Base-by-base conservation (phyloP, 1,284 basidiomycete genomes). In the Moniliella sp. region DNA sequence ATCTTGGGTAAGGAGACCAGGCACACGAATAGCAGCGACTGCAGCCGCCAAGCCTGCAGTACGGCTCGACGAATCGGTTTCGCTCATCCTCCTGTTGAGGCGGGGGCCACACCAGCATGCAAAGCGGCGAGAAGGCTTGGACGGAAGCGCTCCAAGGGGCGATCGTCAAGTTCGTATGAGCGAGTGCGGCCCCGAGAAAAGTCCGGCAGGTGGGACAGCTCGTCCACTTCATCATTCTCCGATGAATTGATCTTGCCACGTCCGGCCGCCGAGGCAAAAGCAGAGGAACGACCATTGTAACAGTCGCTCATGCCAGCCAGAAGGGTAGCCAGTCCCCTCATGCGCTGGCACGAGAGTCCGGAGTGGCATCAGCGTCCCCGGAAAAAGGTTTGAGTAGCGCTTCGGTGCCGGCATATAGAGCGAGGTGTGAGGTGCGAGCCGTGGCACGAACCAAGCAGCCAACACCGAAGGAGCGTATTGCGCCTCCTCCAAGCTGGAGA, bases 261-360 rank as follows among this genome's bases (percentile, higher is more conserved):
- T n/a, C 21, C 21, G 7, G 21, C 21, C 7, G 7, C 7, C 8
- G 8, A 7, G 21, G n/a, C 21, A n/a, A 7, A n/a, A 7, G n/a
- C 21, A n/a, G 21, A 23, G n/a, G n/a, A n/a, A n/a, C n/a, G n/a
- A n/a, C n/a, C n/a, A n/a, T n/a, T n/a, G n/a, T n/a, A n/a, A n/a
- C n/a, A n/a, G 18, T 48, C 43, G 5, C 42, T 43, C 4, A 57
- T 21, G 1, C 42, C 28, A 18, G 44, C 40, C n/a, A 56, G 39
- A 10, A 57, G 27, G 27, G 47, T 40, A 3, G 45, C 46, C 12
- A 56, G 35, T 5, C 48, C 48, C 2, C 39, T 38, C 9, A 66
- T 18, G 78, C 71, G 0, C 78, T 68, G 2, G 74, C 69, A 4
- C 82, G 74, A 42, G 93, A 76, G 29, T 75, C 73, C 0, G 81